A percentile compares a stretch with the other conserved stretches of the same genome.
Conservation (phyloP, 768 basidiomycete genomes). For the Stropharia rugosoannulata region DNA sequence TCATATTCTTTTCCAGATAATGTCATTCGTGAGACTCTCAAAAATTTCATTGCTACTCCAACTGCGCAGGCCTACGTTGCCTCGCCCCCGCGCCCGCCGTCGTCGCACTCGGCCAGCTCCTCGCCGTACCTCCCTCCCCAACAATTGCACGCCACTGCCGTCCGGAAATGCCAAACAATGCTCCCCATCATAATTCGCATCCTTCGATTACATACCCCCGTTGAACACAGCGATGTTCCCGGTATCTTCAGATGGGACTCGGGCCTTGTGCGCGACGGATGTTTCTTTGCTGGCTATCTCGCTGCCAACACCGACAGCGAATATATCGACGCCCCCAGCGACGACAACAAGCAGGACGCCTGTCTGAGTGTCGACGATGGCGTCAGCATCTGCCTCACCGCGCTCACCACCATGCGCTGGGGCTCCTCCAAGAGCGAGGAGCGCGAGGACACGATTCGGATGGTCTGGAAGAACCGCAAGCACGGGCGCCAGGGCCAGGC, state of each 20-base stretch:
- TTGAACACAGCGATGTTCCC: slow-evolving; percentile 24
- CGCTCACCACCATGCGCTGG: slow-evolving; percentile 85
- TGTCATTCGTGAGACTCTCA: slow-evolving; percentile 81
- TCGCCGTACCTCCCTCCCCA: slow-evolving; percentile 47
- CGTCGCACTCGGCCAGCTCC: slow-evolving; percentile 36
- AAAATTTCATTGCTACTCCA: slow-evolving; percentile 41
- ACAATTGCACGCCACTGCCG: slow-evolving; percentile 47
- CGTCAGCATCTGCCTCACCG: slow-evolving; percentile 61
- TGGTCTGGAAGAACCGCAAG: slow-evolving; percentile 49
- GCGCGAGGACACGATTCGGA: slow-evolving; percentile 58
- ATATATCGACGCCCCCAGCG: slow-evolving; percentile 29
- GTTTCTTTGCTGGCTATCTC: slow-evolving; percentile 82
- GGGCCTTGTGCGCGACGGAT: slow-evolving; percentile 84
- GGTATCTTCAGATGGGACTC: slow-evolving; percentile 85
- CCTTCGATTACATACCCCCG: slow-evolving; percentile 47
- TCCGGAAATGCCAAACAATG: slow-evolving; percentile 46
- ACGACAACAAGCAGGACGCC: slow-evolving; percentile 34
- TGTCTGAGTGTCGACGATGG: slow-evolving; percentile 41
- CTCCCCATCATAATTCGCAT: slow-evolving; percentile 53
- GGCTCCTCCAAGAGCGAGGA: slow-evolving; percentile 74
- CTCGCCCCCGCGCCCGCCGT: slow-evolving; percentile 47
- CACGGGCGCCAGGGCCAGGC: slow-evolving; percentile 27
- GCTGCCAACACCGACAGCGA: slow-evolving; percentile 62
- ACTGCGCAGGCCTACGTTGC: slow-evolving; percentile 35
- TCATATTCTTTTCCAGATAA: slow-evolving; percentile 51